Evolutionary conservation across 495 filamentous ascomycete genomes (phyloP).

Genomic region (Glarea lozoyensis): DNA sequence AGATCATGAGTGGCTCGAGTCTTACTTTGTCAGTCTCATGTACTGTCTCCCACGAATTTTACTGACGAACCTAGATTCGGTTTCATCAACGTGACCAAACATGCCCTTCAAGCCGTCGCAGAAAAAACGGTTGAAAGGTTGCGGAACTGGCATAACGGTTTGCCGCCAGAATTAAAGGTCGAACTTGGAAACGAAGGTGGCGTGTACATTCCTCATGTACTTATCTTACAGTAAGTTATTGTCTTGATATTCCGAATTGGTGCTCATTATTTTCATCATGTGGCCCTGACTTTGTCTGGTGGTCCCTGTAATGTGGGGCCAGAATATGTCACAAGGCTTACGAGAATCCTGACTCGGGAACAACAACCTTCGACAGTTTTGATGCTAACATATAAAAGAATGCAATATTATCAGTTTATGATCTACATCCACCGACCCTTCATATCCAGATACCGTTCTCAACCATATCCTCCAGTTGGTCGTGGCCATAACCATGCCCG

Average conservation of each 20-base stretch:
- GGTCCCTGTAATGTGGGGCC: too few species aligned
- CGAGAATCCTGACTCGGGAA: too few species aligned
- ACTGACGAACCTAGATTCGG: background rate
- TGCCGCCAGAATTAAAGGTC: conserved; percentile 33
- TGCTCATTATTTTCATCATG: too few species aligned
- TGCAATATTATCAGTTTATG: conserved; percentile 45
- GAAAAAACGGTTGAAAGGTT: conserved; percentile 36
- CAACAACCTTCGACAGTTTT: background rate
- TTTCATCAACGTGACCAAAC: background rate
- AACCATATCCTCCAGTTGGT: conserved; percentile 34
- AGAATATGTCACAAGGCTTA: too few species aligned
- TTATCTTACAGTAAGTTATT: conserved; percentile 43
- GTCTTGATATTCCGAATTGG: too few species aligned
- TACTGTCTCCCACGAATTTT: conserved; percentile 34
- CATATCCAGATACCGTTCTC: conserved; percentile 40
- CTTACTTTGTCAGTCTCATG: conserved; percentile 30
- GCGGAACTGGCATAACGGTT: conserved; percentile 38
- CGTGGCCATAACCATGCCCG: conserved; percentile 38
- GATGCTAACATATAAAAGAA: conserved; percentile 21
- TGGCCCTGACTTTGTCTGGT: too few species aligned
- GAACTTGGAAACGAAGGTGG: conserved; percentile 29
- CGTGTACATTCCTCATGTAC: conserved; percentile 35
- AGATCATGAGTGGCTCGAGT: too few species aligned
- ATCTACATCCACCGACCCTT: conserved; percentile 43
- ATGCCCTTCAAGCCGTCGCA: conserved; percentile 27